Evolutionary conservation across 2,329 filamentous ascomycete species (phyloP).

Genomic region (Cercospora sp.): DNA sequence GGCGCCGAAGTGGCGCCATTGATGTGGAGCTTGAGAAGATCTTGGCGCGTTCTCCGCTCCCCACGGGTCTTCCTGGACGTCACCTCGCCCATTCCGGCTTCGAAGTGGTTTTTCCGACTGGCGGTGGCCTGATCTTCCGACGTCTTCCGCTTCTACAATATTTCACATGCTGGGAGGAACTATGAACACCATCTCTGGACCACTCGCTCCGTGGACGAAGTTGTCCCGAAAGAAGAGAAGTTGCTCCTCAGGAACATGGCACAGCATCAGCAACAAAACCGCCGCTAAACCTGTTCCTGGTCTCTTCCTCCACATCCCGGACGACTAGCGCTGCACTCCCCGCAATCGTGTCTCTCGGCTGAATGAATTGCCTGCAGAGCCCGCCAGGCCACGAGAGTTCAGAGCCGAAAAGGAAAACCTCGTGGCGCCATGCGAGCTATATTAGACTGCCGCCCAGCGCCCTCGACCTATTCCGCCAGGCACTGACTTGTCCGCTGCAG

Average conservation of each 20-base stretch:
- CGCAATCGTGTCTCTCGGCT: neutral
- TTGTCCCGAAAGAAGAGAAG: neutral
- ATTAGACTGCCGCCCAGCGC: neutral
- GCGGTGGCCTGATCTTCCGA: neutral
- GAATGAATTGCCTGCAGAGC: conserved; percentile 4
- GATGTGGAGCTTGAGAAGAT: neutral
- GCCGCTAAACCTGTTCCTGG: conserved; percentile 7
- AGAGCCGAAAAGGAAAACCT: neutral
- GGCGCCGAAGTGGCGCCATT: conserved; percentile 8
- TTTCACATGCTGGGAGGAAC: no score
- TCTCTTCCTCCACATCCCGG: conserved; percentile 14
- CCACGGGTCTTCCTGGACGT: neutral
- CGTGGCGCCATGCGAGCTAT: neutral
- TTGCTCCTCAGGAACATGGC: neutral
- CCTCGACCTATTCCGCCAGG: neutral
- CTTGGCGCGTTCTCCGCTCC: neutral
- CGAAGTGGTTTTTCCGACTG: neutral
- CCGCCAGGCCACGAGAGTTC: neutral
- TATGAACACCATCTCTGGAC: no score
- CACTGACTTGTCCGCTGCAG: neutral
- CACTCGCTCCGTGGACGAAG: no score
- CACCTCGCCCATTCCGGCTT: neutral
- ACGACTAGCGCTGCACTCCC: neutral
- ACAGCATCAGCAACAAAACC: neutral
- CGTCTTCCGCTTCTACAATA: no score